Evolutionary conservation across 2,329 filamentous ascomycete species (phyloP).

Genomic region (Fonsecaea pedrosoi): DNA sequence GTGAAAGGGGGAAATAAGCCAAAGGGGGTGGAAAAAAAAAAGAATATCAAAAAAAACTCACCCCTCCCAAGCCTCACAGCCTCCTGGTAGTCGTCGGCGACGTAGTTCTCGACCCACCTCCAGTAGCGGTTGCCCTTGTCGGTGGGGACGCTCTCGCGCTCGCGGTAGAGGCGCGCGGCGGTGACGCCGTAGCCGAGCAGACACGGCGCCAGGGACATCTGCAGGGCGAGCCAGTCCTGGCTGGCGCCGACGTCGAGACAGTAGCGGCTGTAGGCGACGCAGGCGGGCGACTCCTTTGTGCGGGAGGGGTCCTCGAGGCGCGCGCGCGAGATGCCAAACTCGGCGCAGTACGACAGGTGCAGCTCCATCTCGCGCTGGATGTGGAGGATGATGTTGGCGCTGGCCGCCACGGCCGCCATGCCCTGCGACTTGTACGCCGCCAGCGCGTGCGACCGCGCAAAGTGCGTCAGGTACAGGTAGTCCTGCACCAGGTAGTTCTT

Average conservation of each 20-base stretch:
- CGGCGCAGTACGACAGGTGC: constrained; percentile 81
- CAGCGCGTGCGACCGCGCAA: constrained; percentile 83
- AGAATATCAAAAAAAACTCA: constrained; percentile 2
- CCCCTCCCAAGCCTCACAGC: constrained; percentile 69
- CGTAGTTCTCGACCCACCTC: constrained; percentile 91
- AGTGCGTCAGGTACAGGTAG: constrained; percentile 90
- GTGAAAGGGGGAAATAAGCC: neutral
- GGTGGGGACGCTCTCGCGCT: constrained; percentile 61
- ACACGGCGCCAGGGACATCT: constrained; percentile 84
- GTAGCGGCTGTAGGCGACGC: constrained; percentile 82
- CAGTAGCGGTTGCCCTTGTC: constrained; percentile 75
- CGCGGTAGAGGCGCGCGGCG: constrained; percentile 71
- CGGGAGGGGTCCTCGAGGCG: constrained; percentile 69
- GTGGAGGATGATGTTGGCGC: constrained; percentile 74
- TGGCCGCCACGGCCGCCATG: constrained; percentile 73
- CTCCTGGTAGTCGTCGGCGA: constrained; percentile 76
- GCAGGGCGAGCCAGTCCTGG: constrained; percentile 85
- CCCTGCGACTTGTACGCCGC: constrained; percentile 82
- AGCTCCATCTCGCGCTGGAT: constrained; percentile 80
- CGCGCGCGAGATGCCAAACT: constrained; percentile 75
- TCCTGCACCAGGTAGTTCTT: constrained; percentile 91
- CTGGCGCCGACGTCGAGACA: constrained; percentile 87
- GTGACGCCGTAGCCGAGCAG: constrained; percentile 87
- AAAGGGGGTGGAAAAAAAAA: too few species aligned
- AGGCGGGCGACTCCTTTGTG: constrained; percentile 74